A percentile compares a stretch with the other conserved stretches of the same genome.
Conservation (phyloP, 805 yeast genomes). For the Pichia eremophila region DNA sequence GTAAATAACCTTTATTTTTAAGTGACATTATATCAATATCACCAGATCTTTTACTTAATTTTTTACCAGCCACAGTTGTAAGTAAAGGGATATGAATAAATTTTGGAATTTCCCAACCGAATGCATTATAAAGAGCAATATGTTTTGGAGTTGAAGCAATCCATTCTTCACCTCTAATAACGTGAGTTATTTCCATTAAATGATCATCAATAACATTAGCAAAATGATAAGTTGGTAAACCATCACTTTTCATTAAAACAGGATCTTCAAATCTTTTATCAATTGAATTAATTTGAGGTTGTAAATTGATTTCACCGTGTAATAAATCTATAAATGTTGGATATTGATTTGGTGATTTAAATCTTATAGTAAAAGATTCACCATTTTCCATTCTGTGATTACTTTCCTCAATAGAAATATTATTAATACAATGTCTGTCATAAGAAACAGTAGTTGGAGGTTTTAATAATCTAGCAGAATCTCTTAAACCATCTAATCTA, state of each 20-base stretch:
- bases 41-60: constrained; percentile 78
- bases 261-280: constrained; percentile 86
- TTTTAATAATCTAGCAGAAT: constrained; percentile 59
- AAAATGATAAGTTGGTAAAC: constrained; percentile 91
- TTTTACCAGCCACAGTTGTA: constrained; percentile 63
- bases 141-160: constrained; percentile 93
- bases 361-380: constrained; percentile 50
- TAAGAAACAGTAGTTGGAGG: constrained; percentile 93
- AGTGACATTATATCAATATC: constrained; percentile 63
- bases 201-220: constrained; percentile 96
- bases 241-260: constrained; percentile 84
- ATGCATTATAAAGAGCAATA: constrained; percentile 73
- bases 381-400: constrained; percentile 26
- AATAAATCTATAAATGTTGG: constrained; percentile 62
- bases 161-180: constrained; percentile 97
- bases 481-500: constrained; percentile 56
- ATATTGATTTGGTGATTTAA: constrained; percentile 66
- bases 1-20: constrained; percentile 54
- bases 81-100: constrained; percentile 87
- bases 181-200: constrained; percentile 86
- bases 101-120: constrained; percentile 76
- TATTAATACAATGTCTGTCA: constrained; percentile 67
- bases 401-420: constrained; percentile 32
- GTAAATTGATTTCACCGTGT: constrained; percentile 69
- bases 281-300: constrained; percentile 61